Percentiles rank a stretch among this genome's conserved stretches.
Evolutionary conservation across 148 eudicot species (phyloP).

Genomic region (Arctostaphylos glauca): DNA sequence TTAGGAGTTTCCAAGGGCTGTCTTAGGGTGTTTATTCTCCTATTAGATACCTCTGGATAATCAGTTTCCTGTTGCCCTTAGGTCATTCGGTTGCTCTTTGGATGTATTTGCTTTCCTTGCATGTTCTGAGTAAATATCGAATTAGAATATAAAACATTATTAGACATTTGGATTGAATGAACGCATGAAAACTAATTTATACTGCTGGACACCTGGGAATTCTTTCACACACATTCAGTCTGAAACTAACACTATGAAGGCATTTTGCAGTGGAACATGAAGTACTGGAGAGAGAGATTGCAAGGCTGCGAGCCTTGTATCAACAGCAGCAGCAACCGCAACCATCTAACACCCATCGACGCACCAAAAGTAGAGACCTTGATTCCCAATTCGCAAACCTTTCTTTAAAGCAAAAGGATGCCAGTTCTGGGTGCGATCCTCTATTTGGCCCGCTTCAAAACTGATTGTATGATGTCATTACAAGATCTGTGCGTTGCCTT

Average conservation of each 20-base stretch:
- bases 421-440: conserved; percentile 47
- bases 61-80: too few species aligned
- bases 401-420: conserved; percentile 56
- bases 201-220: background rate
- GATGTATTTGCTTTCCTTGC: too few species aligned
- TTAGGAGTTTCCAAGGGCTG: too few species aligned
- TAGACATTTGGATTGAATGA: too few species aligned
- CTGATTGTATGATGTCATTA: conserved; percentile 27
- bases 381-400: conserved; percentile 72
- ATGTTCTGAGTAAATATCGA: too few species aligned
- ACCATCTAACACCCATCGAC: conserved; percentile 56
- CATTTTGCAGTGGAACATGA: conserved; percentile 70
- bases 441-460: conserved; percentile 50
- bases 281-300: conserved; percentile 72
- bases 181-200: too few species aligned
- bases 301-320: conserved; percentile 61
- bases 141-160: too few species aligned
- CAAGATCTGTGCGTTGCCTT: background rate
- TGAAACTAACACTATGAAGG: background rate
- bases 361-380: conserved; percentile 69
- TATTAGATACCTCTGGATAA: too few species aligned
- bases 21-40: too few species aligned
- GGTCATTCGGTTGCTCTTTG: too few species aligned
- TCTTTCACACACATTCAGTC: background rate
- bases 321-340: conserved; percentile 27